phyloP scores from a whole-genome alignment of 345 rosid species.

The Eucalyptus brandiana region DNA sequence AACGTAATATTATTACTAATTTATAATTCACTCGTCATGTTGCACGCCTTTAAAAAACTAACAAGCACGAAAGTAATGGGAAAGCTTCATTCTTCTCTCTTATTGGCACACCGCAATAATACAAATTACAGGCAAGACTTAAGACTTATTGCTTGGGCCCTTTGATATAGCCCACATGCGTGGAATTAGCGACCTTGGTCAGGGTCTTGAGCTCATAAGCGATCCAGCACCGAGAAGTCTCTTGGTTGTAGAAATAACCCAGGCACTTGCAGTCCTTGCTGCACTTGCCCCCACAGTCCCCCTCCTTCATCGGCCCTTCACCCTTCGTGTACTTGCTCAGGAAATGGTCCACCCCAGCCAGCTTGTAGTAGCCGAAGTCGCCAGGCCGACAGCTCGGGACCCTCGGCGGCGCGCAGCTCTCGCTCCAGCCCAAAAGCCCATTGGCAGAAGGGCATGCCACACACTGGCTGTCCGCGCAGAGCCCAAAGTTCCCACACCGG shows the following conservation, averaged over 20 bases:
- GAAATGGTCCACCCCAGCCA: conserved; percentile 44
- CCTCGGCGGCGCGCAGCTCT: conserved; percentile 11
- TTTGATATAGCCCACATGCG: conserved; percentile 10
- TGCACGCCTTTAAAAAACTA: background rate
- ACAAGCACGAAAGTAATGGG: background rate
- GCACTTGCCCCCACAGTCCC: conserved; percentile 37
- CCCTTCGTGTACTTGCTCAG: conserved; percentile 26
- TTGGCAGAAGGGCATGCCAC: conserved; percentile 36
- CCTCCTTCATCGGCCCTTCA: conserved; percentile 10
- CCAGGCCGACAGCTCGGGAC: conserved; percentile 9
- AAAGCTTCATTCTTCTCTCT: background rate
- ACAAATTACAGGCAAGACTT: background rate
- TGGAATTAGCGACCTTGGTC: conserved; percentile 9
- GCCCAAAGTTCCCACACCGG: conserved; percentile 40
- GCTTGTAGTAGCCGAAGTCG: conserved; percentile 18
- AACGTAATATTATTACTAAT: background rate
- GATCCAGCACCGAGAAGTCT: conserved; percentile 8
- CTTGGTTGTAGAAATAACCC: conserved; percentile 11
- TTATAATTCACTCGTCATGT: background rate
- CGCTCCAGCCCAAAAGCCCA: conserved; percentile 35
- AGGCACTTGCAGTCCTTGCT: conserved; percentile 17
- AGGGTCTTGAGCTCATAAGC: conserved; percentile 16
- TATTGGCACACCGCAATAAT: background rate
- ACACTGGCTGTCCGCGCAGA: conserved; percentile 38
- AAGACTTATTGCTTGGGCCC: background rate